Base-by-base conservation (phyloP, 1,284 basidiomycete species). In the Rhodotorula sp. region DNA sequence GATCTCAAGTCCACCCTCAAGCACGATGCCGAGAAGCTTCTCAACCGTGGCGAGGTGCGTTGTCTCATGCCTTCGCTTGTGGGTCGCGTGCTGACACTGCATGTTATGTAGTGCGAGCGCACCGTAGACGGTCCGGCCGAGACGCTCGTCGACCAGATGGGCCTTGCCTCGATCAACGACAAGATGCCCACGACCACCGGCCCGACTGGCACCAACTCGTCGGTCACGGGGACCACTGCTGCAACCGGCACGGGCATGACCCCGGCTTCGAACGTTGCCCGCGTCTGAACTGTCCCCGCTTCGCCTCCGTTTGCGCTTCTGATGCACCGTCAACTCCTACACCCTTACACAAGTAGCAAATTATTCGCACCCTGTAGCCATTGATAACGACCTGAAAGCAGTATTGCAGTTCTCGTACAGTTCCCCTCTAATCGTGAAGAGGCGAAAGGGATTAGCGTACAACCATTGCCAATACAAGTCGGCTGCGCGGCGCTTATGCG, bases 1-100 rank as follows among this genome's bases (percentile, higher is more conserved):
- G 72, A 76, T 61, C 66, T 76, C 63, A 67, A 70, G 60, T 68
- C 66, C 14, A 76, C 67, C 34, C 66, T 76, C 42, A 68, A 61
- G 34, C 70, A 72, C 66, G 66, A 72, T 54, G 55, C 55, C 34
- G n/a, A 48, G 46, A 27, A 50, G 19, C 66, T 67, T 55, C 48
- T 66, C 27, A 56, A 70, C 67, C 55, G 48, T 41, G 27, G 66
- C 57, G 55, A 70, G 57, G 57, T 58, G 44, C 23, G 57, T n/a
- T 19, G 1, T 7, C 9, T 3, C n/a, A 42, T 58, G 5, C 4
- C 19, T 7, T 21, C 25, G 23, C 13, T 21, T 17, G 42, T 17
- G 0, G 5, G 8, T 3, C 44, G 14, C 56, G 42, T 27, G 19
- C 56, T 58, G 56, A 58, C 41, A 10, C 16, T n/a, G n/a, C 57